These are phyloP conservation scores for Pythium monospermum DNA, from an alignment of 352 stramenopile genomes.

Conservation along the genomic window DNA sequence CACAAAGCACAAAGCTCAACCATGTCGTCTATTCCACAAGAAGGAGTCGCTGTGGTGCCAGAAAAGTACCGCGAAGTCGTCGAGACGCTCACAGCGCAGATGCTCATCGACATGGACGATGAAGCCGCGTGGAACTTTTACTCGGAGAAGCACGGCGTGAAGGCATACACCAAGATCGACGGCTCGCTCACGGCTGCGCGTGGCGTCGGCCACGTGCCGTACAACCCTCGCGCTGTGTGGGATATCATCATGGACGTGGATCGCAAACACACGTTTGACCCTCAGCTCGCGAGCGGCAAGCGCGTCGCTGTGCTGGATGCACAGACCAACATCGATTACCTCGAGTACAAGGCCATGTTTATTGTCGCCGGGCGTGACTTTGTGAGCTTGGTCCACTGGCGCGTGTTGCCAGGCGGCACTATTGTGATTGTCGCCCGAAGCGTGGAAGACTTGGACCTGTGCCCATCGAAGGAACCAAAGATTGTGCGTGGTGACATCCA, in stretches of 20 bases:
- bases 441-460: slow-evolving; percentile 45
- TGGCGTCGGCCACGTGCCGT: slow-evolving; percentile 46
- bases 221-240: slow-evolving; percentile 46
- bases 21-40: slow-evolving; percentile 32
- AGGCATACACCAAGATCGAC: slow-evolving; percentile 60
- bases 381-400: slow-evolving; percentile 61
- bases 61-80: slow-evolving; percentile 48
- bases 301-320: slow-evolving; percentile 40
- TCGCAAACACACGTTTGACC: slow-evolving; percentile 46
- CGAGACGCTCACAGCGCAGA: slow-evolving; percentile 45
- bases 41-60: slow-evolving; percentile 34
- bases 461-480: slow-evolving; percentile 61
- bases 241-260: slow-evolving; percentile 43
- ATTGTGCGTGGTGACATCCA: slow-evolving; percentile 62
- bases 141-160: slow-evolving; percentile 62
- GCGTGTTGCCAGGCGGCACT: slow-evolving; percentile 44
- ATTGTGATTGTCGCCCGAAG: slow-evolving; percentile 62
- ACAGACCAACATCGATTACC: slow-evolving; percentile 66
- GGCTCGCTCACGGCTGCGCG: slow-evolving; percentile 49
- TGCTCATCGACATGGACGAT: slow-evolving; percentile 54
- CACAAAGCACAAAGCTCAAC: slow-evolving; percentile 2
- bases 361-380: slow-evolving; percentile 72
- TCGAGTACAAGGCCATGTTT: slow-evolving; percentile 71
- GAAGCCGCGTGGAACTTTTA: slow-evolving; percentile 52
- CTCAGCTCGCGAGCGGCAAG: slow-evolving; percentile 42